phyloP scores from a whole-genome alignment of 805 yeast genomes.

The Yarrowia hollandica region DNA sequence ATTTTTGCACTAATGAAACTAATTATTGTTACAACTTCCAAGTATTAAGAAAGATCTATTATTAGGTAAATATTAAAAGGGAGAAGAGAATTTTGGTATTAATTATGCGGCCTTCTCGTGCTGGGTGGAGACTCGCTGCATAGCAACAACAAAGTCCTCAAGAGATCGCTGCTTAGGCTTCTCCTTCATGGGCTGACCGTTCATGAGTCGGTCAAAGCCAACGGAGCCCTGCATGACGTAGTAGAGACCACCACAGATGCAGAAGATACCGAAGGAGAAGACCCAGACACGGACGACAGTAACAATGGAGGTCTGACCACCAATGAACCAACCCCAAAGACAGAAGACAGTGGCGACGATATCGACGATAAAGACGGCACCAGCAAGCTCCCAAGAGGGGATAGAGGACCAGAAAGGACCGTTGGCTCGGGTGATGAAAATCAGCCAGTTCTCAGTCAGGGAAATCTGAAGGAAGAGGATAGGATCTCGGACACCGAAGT shows the following conservation, averaged over 20 bases:
- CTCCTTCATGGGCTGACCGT: conserved; percentile 51
- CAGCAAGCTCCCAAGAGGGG: conserved; percentile 96
- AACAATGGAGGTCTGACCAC: conserved; percentile 95
- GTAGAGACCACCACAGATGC: conserved; percentile 95
- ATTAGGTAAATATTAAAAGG: conserved; percentile 29
- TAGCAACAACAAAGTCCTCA: conserved; percentile 61
- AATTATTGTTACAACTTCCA: too few species aligned
- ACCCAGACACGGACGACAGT: conserved; percentile 93
- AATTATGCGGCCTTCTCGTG: conserved; percentile 54
- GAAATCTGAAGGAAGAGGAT: conserved; percentile 91
- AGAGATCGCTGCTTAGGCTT: conserved; percentile 50
- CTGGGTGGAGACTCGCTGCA: conserved; percentile 67
- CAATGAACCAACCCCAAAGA: conserved; percentile 96
- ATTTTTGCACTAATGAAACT: too few species aligned
- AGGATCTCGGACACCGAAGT: conserved; percentile 94
- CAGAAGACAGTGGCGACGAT: conserved; percentile 89
- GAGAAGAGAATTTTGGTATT: conserved; percentile 29
- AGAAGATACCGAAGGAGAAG: conserved; percentile 96
- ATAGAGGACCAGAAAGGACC: conserved; percentile 98
- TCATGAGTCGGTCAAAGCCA: conserved; percentile 56
- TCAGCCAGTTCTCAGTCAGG: conserved; percentile 95
- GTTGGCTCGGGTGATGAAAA: conserved; percentile 93
- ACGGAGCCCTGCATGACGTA: conserved; percentile 72
- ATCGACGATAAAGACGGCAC: conserved; percentile 90
- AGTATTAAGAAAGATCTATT: conserved; percentile 27